phyloP scores from a whole-genome alignment of 352 stramenopile genomes.

The Phytophthora ohioensis region DNA sequence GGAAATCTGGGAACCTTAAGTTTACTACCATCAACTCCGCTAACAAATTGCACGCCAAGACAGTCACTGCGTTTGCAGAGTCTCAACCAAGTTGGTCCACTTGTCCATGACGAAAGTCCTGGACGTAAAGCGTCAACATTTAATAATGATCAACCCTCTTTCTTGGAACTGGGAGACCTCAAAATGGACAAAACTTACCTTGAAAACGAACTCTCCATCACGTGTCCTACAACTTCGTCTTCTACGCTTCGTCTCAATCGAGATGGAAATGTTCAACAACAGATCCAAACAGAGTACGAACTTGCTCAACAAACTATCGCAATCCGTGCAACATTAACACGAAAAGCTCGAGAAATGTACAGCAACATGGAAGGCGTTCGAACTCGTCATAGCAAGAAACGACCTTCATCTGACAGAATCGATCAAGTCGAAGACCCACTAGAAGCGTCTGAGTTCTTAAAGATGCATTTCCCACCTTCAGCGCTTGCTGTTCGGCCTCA shows the following conservation, averaged over 20 bases:
- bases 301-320: conserved; percentile 49
- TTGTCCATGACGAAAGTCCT: conserved; percentile 49
- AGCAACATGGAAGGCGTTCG: conserved; percentile 47
- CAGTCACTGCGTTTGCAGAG: conserved; percentile 53
- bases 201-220: conserved; percentile 63
- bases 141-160: conserved; percentile 27
- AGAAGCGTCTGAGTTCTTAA: conserved; percentile 61
- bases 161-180: conserved; percentile 54
- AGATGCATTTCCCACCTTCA: conserved; percentile 49
- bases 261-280: conserved; percentile 45
- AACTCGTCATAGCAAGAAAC: conserved; percentile 13
- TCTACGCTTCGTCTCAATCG: conserved; percentile 8
- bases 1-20: conserved; percentile 7
- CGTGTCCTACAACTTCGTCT: conserved; percentile 36
- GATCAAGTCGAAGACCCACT: conserved; percentile 24
- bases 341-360: conserved; percentile 68
- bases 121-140: conserved; percentile 33
- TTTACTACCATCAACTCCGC: conserved; percentile 11
- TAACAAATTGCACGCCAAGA: conserved; percentile 10
- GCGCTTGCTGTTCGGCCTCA: conserved; percentile 50
- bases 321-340: conserved; percentile 53
- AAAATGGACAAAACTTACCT: conserved; percentile 72
- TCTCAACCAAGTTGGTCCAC: conserved; percentile 51
- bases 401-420: conserved; percentile 7
- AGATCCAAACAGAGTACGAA: conserved; percentile 51